phyloP scores from a whole-genome alignment of 352 stramenopile species.

The Phytophthora sp. region DNA sequence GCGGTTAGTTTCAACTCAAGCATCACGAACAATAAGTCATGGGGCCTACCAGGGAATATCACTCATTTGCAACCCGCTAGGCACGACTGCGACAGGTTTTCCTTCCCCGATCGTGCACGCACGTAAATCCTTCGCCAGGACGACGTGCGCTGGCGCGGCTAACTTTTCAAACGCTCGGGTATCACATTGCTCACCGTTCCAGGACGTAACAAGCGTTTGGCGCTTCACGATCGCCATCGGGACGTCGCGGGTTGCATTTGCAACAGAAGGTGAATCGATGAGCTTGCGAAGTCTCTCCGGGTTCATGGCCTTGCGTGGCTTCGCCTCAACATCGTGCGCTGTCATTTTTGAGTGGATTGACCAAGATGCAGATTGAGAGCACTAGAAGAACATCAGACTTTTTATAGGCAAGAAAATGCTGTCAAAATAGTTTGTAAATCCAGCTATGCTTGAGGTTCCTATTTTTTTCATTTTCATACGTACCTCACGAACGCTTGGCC shows the following conservation, averaged over 20 bases:
- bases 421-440: constrained; percentile 14
- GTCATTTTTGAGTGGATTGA: constrained; percentile 18
- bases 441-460: no score
- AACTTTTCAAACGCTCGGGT: constrained; percentile 54
- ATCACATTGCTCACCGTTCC: constrained; percentile 70
- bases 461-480: no score
- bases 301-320: constrained; percentile 46
- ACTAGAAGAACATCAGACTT: neutral
- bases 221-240: constrained; percentile 45
- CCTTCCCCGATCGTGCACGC: constrained; percentile 28
- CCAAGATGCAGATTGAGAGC: no score
- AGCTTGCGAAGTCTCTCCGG: constrained; percentile 63
- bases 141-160: constrained; percentile 29
- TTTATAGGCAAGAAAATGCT: neutral
- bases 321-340: constrained; percentile 19
- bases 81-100: constrained; percentile 3
- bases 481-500: no score
- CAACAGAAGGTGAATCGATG: constrained; percentile 56
- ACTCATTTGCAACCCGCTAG: constrained; percentile 35
- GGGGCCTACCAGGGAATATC: no score
- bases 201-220: constrained; percentile 49
- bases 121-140: constrained; percentile 47
- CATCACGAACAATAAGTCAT: no score
- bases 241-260: constrained; percentile 45
- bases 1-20: no score